A percentile compares a stretch with the other conserved stretches of the same genome.
Conservation (phyloP, 805 yeast species). For the Ogataea saltuana region DNA sequence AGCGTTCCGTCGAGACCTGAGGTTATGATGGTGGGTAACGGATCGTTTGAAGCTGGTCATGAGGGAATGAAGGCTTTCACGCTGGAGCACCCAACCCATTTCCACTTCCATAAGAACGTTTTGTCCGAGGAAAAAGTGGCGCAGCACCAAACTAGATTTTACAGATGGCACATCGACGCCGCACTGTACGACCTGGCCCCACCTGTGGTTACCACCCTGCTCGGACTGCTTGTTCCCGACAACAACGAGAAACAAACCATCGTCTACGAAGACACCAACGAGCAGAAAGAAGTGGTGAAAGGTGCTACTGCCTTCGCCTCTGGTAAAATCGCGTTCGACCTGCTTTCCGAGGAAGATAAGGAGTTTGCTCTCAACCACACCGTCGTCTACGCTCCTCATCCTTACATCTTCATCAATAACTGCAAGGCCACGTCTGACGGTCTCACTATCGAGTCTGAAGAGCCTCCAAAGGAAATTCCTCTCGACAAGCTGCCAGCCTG, state of each 20-base stretch:
- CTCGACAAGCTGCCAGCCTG: slow-evolving; percentile 75
- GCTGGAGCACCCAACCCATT: slow-evolving; percentile 83
- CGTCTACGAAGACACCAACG: slow-evolving; percentile 66
- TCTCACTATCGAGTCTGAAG: slow-evolving; percentile 76
- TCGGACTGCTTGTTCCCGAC: slow-evolving; percentile 81
- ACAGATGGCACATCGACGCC: slow-evolving; percentile 93
- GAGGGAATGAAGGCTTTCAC: slow-evolving; percentile 48
- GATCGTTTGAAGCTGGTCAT: slow-evolving; percentile 51
- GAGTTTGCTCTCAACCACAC: slow-evolving; percentile 73
- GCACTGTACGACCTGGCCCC: slow-evolving; percentile 86
- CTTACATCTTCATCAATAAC: slow-evolving; percentile 79
- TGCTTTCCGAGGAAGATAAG: slow-evolving; percentile 68
- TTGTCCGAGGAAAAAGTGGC: slow-evolving; percentile 65
- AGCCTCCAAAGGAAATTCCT: slow-evolving; percentile 59
- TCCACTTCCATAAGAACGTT: slow-evolving; percentile 70
- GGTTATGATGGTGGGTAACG: slow-evolving; percentile 88
- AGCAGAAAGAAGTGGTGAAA: slow-evolving; percentile 64
- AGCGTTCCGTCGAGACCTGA: slow-evolving; percentile 83
- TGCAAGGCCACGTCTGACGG: slow-evolving; percentile 87
- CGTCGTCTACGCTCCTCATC: slow-evolving; percentile 90
- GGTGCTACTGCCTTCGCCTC: slow-evolving; percentile 91
- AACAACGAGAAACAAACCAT: slow-evolving; percentile 61
- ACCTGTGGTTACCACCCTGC: slow-evolving; percentile 80
- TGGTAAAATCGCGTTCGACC: slow-evolving; percentile 76
- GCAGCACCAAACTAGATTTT: slow-evolving; percentile 70